Conservation (phyloP, 257 asterid species). For the Solanum arcanum region DNA sequence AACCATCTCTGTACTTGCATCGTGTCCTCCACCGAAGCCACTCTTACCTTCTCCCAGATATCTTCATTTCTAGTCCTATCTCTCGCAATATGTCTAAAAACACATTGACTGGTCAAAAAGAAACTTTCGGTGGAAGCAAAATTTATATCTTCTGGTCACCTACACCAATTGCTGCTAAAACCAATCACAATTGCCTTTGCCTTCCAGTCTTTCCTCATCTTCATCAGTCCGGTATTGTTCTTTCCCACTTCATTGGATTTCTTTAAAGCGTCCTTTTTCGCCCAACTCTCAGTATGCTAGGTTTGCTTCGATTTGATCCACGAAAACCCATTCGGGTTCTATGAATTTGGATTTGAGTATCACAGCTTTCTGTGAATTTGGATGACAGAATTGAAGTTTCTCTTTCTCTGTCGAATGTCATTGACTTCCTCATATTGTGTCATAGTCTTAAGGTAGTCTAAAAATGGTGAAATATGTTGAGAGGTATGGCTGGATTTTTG, state of each 20-base stretch:
- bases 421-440: background rate
- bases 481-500: background rate
- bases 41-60: background rate
- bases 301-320: background rate
- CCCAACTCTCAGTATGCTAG: background rate
- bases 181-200: background rate
- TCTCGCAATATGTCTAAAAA: background rate
- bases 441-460: background rate
- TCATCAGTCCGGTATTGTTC: background rate
- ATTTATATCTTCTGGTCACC: background rate
- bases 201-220: background rate
- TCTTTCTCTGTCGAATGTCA: background rate
- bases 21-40: background rate
- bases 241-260: background rate
- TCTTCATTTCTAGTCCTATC: background rate
- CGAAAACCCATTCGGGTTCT: background rate
- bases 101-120: background rate
- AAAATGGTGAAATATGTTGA: background rate
- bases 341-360: background rate
- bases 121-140: background rate
- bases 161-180: background rate
- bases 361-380: background rate
- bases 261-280: background rate
- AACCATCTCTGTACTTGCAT: background rate
- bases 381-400: background rate